Conservation (phyloP, 805 yeast species). For the Dipodascus albidus region DNA sequence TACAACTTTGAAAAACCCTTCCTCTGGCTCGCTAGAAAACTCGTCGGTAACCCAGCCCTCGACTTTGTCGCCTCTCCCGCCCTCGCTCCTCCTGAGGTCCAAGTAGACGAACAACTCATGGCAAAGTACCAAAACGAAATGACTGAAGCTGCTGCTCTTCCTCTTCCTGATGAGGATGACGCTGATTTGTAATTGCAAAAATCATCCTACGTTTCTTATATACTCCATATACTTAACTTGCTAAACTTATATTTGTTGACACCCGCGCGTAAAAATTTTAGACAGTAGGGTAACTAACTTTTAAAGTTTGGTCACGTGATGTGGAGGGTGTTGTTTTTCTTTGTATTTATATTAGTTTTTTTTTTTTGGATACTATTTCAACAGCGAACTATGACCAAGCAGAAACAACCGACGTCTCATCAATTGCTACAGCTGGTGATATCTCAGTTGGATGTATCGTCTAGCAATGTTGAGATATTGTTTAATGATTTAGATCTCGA, state of each 20-base stretch:
- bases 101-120: slow-evolving; percentile 93
- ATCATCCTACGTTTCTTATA: not conserved
- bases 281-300: too few species aligned
- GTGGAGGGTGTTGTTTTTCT: not conserved
- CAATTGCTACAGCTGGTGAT: not conserved
- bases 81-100: slow-evolving; percentile 98
- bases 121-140: slow-evolving; percentile 98
- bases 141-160: slow-evolving; percentile 99
- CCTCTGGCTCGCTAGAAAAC: slow-evolving; percentile 99
- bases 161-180: slow-evolving; percentile 99
- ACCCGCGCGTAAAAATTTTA: not conserved
- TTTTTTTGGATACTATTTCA: not conserved
- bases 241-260: not conserved
- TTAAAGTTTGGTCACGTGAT: not conserved
- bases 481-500: slow-evolving; percentile 28
- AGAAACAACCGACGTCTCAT: not conserved
- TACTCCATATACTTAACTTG: too few species aligned
- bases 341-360: not conserved
- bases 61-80: slow-evolving; percentile 99
- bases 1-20: slow-evolving; percentile 99
- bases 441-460: slow-evolving; percentile 1
- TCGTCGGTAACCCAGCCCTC: slow-evolving; percentile 94
- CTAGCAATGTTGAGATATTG: slow-evolving; percentile 26
- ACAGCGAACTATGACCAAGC: too few species aligned
- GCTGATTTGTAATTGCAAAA: slow-evolving; percentile 71